phyloP scores from a whole-genome alignment of 768 basidiomycete genomes.

The Boletellus emodensis region DNA sequence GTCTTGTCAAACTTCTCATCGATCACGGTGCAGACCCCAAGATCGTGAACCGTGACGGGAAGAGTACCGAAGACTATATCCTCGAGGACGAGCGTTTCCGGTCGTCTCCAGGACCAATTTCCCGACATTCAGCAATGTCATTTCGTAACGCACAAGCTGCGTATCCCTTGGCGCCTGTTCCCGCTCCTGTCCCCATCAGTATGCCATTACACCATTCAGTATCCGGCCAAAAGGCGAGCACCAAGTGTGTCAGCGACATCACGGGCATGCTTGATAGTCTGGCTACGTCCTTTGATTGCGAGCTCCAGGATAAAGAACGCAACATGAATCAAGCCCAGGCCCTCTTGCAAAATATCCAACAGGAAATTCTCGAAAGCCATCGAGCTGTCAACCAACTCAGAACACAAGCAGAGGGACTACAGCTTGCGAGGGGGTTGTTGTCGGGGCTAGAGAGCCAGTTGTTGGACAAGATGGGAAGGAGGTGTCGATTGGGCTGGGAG shows the following conservation, averaged over 20 bases:
- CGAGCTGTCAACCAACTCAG: slow-evolving; percentile 68
- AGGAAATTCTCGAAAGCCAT: slow-evolving; percentile 85
- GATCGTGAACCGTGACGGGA: slow-evolving; percentile 89
- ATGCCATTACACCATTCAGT: slow-evolving; percentile 80
- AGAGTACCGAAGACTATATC: slow-evolving; percentile 98
- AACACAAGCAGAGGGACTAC: slow-evolving; percentile 61
- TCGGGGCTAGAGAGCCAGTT: slow-evolving; percentile 63
- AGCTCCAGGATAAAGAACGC: slow-evolving; percentile 87
- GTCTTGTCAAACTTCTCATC: slow-evolving; percentile 90
- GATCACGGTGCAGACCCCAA: slow-evolving; percentile 97
- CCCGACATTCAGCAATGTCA: slow-evolving; percentile 63
- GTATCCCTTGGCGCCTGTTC: slow-evolving; percentile 39
- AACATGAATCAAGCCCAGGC: slow-evolving; percentile 89
- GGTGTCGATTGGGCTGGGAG: slow-evolving; percentile 87
- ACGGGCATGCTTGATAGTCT: slow-evolving; percentile 83
- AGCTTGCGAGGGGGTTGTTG: slow-evolving; percentile 55
- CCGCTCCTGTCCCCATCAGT: slow-evolving; percentile 40
- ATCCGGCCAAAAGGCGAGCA: slow-evolving; percentile 81
- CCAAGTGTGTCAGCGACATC: slow-evolving; percentile 80
- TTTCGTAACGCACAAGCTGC: slow-evolving; percentile 66
- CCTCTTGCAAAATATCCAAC: slow-evolving; percentile 78
- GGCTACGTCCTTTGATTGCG: slow-evolving; percentile 86
- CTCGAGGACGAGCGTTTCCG: slow-evolving; percentile 97
- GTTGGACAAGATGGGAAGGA: slow-evolving; percentile 69
- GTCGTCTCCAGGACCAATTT: slow-evolving; percentile 78